Conservation (phyloP, 1,139 yeast genomes). For the Trichomonascaceae sp. region DNA sequence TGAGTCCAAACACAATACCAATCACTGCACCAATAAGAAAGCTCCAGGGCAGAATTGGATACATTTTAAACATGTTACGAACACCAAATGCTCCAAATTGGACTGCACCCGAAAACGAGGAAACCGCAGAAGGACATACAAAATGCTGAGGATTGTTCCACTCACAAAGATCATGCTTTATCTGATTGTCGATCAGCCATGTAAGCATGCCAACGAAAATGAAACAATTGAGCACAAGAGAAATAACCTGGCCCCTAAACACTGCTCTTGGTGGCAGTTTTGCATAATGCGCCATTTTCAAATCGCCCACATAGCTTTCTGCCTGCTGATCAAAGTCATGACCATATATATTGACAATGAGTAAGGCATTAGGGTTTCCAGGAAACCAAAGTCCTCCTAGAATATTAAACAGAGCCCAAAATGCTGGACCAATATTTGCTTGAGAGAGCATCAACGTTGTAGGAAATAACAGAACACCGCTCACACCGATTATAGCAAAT, state of each 20-base stretch:
- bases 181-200: conserved; percentile 39
- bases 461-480: conserved; percentile 51
- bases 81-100: conserved; percentile 64
- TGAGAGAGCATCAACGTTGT: conserved; percentile 41
- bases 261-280: conserved; percentile 55
- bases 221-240: conserved; percentile 36
- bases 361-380: conserved; percentile 56
- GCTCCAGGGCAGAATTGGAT: conserved; percentile 50
- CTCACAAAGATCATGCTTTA: conserved; percentile 16
- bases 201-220: conserved; percentile 42
- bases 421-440: conserved; percentile 47
- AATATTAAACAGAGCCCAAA: conserved; percentile 53
- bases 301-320: conserved; percentile 48
- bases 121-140: conserved; percentile 34
- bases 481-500: conserved; percentile 51
- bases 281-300: conserved; percentile 56
- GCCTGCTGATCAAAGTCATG: conserved; percentile 59
- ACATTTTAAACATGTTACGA: conserved; percentile 41
- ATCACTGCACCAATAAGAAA: conserved; percentile 43
- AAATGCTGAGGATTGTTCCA: conserved; percentile 30
- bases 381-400: conserved; percentile 57
- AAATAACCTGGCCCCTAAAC: conserved; percentile 48
- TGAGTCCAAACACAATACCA: background rate
- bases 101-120: conserved; percentile 46
- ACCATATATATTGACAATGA: conserved; percentile 51